Conservation (phyloP, 2,329 filamentous ascomycete genomes). For the Mollisiaceae sp. region DNA sequence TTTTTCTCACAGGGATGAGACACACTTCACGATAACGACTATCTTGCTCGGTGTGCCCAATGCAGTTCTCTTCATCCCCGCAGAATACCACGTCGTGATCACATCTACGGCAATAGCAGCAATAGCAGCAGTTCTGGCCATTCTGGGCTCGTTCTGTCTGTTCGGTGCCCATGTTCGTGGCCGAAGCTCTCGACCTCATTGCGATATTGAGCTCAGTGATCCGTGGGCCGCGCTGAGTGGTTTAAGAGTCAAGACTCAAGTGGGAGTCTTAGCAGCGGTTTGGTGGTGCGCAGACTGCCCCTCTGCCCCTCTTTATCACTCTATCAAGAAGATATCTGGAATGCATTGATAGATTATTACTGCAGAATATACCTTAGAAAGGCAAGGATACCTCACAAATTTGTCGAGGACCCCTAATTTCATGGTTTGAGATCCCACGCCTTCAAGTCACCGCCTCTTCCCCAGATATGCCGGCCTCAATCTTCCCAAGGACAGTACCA, state of each 20-base stretch:
- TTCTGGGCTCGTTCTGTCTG: conserved; percentile 14
- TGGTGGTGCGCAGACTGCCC: too few species aligned
- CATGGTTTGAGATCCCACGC: not conserved
- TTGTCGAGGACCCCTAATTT: not conserved
- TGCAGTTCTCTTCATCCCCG: not conserved
- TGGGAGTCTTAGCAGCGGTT: not conserved
- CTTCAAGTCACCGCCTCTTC: conserved; percentile 6
- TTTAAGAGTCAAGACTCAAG: not conserved
- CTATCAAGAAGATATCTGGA: not conserved
- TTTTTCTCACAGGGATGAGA: conserved; percentile 6
- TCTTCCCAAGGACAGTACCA: not conserved
- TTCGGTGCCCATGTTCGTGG: not conserved
- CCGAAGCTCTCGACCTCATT: not conserved
- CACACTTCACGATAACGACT: conserved; percentile 7
- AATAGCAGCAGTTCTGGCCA: not conserved
- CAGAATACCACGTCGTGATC: not conserved
- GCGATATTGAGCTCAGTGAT: not conserved
- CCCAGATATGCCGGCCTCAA: conserved; percentile 2
- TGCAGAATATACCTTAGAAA: not conserved
- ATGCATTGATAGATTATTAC: not conserved
- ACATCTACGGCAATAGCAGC: not conserved
- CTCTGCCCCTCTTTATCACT: conserved; percentile 1
- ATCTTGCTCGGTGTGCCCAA: conserved; percentile 7
- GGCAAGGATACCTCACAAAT: not conserved
- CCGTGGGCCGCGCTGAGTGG: conserved; percentile 6